Conservation (phyloP, 768 basidiomycete genomes). For the Cyathus striatus region DNA sequence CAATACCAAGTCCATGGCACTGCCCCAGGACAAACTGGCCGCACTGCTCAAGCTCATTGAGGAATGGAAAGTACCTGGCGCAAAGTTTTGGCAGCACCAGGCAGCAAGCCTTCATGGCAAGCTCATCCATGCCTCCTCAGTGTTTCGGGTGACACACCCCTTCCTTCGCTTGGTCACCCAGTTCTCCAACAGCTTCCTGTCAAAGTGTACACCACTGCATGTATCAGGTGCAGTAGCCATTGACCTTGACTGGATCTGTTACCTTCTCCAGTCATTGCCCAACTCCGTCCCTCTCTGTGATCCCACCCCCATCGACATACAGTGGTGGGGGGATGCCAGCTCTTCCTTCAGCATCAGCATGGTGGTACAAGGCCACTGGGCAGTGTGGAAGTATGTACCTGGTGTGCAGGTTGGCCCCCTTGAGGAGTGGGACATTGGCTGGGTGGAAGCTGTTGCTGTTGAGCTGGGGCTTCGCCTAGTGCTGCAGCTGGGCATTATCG, state of each 20-base stretch:
- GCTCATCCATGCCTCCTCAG: conserved; percentile 22
- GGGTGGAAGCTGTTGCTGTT: too few species aligned
- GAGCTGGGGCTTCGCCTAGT: too few species aligned
- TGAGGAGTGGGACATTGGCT: conserved; percentile 22
- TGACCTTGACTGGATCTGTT: background rate
- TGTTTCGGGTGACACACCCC: too few species aligned
- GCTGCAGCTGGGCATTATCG: too few species aligned
- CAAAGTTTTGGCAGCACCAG: conserved; percentile 8
- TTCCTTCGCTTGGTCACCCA: too few species aligned
- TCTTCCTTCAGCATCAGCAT: conserved; percentile 29
- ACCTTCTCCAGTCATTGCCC: background rate
- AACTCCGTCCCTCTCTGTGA: background rate
- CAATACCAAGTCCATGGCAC: background rate
- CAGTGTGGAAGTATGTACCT: conserved; percentile 19
- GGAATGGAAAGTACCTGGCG: conserved; percentile 4
- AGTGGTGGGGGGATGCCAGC: conserved; percentile 31
- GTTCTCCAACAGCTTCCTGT: conserved; percentile 12
- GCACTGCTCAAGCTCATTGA: conserved; percentile 2
- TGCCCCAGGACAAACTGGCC: conserved; percentile 1
- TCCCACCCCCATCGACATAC: conserved; percentile 15
- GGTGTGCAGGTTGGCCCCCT: conserved; percentile 24
- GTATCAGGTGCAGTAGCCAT: background rate
- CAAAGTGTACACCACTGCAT: background rate
- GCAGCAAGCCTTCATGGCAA: conserved; percentile 23
- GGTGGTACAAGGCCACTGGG: conserved; percentile 19